Base-by-base conservation (phyloP, 768 basidiomycete genomes). In the Lactarius pseudohatsudake region DNA sequence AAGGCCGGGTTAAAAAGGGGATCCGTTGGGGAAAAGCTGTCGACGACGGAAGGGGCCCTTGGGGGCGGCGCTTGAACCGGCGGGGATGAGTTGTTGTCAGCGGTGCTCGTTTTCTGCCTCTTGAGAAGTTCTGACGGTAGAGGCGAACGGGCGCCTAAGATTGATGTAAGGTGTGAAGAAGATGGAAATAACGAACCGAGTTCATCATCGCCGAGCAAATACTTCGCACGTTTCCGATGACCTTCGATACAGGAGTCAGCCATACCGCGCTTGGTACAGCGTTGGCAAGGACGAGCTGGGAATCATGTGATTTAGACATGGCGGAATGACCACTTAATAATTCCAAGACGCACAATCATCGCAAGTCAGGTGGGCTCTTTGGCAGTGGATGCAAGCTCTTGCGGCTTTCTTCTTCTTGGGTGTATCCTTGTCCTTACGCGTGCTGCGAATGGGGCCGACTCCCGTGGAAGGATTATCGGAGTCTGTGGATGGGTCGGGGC, bases 301-400 rank as follows among this genome's bases (percentile, higher is more conserved):
- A 72, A 58, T 63, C 59, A 62, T 45, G 58, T 61, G 40, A 61
- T 57, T 56, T 72, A 72, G 40, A 9, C 15, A 50, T 16, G 69
- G 36, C 63, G 32, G 41, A 59, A 47, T 28, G 57, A 64, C 15
- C 60, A 41, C 8, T 32, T 18, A 32, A 41, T 60, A 62, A 64
- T 64, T 20, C 38, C 32, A 58, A 72, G 43, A 85, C 92, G 75
- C 74, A 97, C 96, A 87, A 74, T 98, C 96, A 76, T 98, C 96
- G 76, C 96, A 98, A n/a, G 96, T 98, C 71, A 98, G 81, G 77
- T 98, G 96, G 2, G 95, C 94, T 76, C 94, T 96, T 78, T 98
- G 96, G 76, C 96, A 98, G 72, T 94, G 92, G 69, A 92, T 89
- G 75, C 96, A 98, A 57, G 96, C 96, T 57, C 94, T 86, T 72